A percentile compares a stretch with the other conserved stretches of the same genome.
phyloP scores from a whole-genome alignment of 306 rosid species.

The Vigna radiata region DNA sequence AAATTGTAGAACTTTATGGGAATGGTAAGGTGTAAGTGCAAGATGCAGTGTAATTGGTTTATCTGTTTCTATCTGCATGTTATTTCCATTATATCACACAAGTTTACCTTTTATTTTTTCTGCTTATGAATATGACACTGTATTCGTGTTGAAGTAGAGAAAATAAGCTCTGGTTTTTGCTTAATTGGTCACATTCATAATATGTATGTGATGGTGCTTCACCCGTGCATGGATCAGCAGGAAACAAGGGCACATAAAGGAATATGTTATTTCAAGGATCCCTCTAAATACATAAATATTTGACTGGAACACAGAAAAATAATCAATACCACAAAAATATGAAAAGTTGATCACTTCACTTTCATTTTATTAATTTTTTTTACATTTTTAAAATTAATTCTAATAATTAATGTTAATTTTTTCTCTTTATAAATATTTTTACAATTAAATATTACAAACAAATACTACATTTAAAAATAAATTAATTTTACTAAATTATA shows the following conservation, averaged over 20 bases:
- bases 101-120: not conserved
- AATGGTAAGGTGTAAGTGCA: constrained; percentile 19
- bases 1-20: constrained; percentile 31
- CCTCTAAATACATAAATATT: too few species aligned
- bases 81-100: constrained; percentile 1
- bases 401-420: too few species aligned
- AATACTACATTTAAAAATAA: too few species aligned
- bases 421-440: too few species aligned
- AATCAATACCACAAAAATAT: too few species aligned
- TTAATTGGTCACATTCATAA: not conserved
- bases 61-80: not conserved
- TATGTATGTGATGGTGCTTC: constrained; percentile 13
- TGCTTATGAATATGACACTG: constrained; percentile 8
- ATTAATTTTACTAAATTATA: too few species aligned
- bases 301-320: too few species aligned
- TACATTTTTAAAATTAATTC: too few species aligned
- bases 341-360: too few species aligned
- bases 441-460: too few species aligned
- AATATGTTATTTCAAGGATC: too few species aligned
- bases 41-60: constrained; percentile 2
- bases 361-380: too few species aligned
- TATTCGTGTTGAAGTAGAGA: not conserved
- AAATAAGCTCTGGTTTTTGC: constrained; percentile 31
- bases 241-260: not conserved
- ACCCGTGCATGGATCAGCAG: not conserved